phyloP scores from a whole-genome alignment of 1,139 yeast species.

The Pichia sp. region DNA sequence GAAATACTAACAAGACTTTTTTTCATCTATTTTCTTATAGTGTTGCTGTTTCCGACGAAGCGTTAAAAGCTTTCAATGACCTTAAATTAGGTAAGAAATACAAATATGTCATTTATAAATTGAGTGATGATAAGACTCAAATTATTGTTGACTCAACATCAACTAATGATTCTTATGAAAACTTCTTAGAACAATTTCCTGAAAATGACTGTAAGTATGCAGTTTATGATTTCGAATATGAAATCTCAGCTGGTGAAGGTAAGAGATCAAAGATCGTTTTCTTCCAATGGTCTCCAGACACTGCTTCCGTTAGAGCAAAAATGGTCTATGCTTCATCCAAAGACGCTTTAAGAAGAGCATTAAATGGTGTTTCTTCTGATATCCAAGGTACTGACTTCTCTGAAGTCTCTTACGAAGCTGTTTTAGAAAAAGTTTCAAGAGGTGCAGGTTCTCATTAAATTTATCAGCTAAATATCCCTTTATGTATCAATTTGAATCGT shows the following conservation, averaged over 20 bases:
- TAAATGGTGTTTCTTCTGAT: constrained; percentile 90
- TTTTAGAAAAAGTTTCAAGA: constrained; percentile 82
- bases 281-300: constrained; percentile 97
- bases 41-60: constrained; percentile 94
- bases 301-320: constrained; percentile 90
- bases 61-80: constrained; percentile 88
- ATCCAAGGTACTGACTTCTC: constrained; percentile 97
- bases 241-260: constrained; percentile 85
- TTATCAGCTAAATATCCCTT: not conserved
- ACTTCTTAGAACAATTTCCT: constrained; percentile 80
- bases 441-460: constrained; percentile 60
- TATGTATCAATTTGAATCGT: not conserved
- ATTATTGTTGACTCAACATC: constrained; percentile 87
- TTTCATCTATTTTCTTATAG: constrained; percentile 30
- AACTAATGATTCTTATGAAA: constrained; percentile 59
- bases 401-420: constrained; percentile 91
- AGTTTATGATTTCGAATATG: constrained; percentile 93
- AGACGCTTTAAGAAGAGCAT: constrained; percentile 95
- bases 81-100: constrained; percentile 89
- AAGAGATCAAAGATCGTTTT: constrained; percentile 92
- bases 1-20: not conserved
- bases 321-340: constrained; percentile 98
- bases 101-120: constrained; percentile 74
- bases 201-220: constrained; percentile 97
- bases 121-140: constrained; percentile 82